Evolutionary conservation across 2,329 filamentous ascomycete genomes (phyloP).

Genomic region (Fusarium domesticum): DNA sequence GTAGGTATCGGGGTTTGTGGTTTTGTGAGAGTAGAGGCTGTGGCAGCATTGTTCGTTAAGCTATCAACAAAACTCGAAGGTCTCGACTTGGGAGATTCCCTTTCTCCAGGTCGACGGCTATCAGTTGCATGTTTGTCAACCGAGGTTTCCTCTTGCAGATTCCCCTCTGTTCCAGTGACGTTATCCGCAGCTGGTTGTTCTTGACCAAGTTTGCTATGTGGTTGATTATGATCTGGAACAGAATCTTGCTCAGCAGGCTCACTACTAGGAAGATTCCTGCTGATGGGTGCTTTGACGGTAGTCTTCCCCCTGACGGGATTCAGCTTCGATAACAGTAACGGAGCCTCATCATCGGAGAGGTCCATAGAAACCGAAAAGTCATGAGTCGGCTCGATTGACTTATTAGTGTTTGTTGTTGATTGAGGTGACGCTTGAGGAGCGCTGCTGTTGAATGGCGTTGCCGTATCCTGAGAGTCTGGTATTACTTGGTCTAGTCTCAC

Average conservation of each 20-base stretch:
- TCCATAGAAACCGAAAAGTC: conserved; percentile 16
- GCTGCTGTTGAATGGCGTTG: conserved; percentile 22
- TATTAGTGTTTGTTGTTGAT: background rate
- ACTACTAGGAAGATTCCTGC: background rate
- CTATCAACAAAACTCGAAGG: no score
- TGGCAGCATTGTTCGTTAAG: no score
- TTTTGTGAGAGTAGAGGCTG: no score
- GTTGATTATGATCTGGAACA: background rate
- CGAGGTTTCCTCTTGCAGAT: no score
- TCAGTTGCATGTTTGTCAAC: no score
- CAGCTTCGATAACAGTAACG: conserved; percentile 23
- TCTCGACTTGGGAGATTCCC: no score
- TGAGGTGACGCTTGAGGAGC: conserved; percentile 11
- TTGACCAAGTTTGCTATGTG: no score
- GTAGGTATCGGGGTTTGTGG: no score
- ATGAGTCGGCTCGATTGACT: background rate
- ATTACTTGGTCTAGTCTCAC: conserved; percentile 11
- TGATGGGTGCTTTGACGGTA: background rate
- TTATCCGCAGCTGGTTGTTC: no score
- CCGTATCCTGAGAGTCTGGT: conserved; percentile 32
- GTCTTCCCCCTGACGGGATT: conserved; percentile 2
- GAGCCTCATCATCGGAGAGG: conserved; percentile 38
- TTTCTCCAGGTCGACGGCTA: no score
- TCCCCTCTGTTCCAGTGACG: no score
- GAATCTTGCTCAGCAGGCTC: background rate